A percentile compares a stretch with the other conserved stretches of the same genome.
These are phyloP conservation scores for Penicillium salamii DNA, from an alignment of 495 filamentous ascomycete genomes.

Conservation along the genomic window DNA sequence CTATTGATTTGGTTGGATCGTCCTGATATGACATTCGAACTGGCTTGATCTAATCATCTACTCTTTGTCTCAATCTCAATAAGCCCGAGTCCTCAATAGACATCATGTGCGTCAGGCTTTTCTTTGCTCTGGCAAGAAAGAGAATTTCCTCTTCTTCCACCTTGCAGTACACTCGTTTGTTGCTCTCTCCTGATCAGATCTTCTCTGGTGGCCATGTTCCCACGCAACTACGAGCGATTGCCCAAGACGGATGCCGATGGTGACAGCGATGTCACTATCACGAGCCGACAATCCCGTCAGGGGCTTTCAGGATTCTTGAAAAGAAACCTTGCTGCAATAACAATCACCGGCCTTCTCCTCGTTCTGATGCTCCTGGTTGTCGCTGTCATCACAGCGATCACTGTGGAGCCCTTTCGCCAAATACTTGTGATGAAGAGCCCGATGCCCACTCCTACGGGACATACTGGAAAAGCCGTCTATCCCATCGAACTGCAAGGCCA, in stretches of 20 bases:
- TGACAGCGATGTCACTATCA: slow-evolving; percentile 8
- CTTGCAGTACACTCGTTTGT: background rate
- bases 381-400: slow-evolving; percentile 7
- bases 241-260: slow-evolving; percentile 2
- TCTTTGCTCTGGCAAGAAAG: background rate
- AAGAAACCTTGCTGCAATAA: slow-evolving; percentile 10
- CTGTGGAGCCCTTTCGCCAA: slow-evolving; percentile 10
- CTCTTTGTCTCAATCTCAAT: slow-evolving; percentile 4
- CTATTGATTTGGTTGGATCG: background rate
- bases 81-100: background rate
- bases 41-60: background rate
- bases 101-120: background rate
- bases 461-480: background rate
- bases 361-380: slow-evolving; percentile 4
- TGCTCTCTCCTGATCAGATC: background rate
- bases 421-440: slow-evolving; percentile 6
- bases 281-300: slow-evolving; percentile 1
- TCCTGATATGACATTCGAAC: too few species aligned
- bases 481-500: background rate
- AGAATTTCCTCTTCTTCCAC: background rate
- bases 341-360: slow-evolving; percentile 9
- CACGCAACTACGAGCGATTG: slow-evolving; percentile 9
- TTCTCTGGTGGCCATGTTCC: background rate
- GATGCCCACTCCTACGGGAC: background rate
- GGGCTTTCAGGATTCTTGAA: background rate